Evolutionary conservation across 1,284 basidiomycete species (phyloP).

Genomic region (Moesziomyces globuligerus): DNA sequence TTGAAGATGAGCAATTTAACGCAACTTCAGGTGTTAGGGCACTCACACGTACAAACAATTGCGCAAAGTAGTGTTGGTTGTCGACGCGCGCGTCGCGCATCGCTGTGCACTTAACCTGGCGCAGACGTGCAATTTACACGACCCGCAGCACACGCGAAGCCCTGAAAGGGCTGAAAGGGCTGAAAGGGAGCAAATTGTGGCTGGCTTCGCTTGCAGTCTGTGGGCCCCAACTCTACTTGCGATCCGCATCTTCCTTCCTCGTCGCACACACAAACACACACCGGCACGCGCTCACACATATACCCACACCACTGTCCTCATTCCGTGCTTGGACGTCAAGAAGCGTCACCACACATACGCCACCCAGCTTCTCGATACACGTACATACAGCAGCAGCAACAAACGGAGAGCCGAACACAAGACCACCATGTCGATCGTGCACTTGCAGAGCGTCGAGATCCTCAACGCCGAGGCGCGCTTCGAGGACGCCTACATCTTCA

Average conservation of each 20-base stretch:
- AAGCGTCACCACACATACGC: background rate
- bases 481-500: slow-evolving; percentile 85
- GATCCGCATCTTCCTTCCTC: background rate
- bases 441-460: slow-evolving; percentile 63
- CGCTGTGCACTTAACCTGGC: background rate
- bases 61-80: slow-evolving; percentile 1
- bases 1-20: too few species aligned
- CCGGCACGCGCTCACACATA: background rate
- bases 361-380: background rate
- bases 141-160: slow-evolving; percentile 8
- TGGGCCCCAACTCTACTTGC: too few species aligned
- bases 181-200: too few species aligned
- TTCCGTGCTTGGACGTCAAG: background rate
- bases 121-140: slow-evolving; percentile 13
- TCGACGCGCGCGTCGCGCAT: background rate
- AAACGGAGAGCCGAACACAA: slow-evolving; percentile 1
- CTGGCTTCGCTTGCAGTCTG: too few species aligned
- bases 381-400: background rate
- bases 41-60: background rate
- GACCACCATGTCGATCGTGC: slow-evolving; percentile 63
- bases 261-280: background rate
- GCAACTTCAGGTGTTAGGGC: too few species aligned
- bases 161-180: too few species aligned
- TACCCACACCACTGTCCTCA: background rate
- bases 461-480: slow-evolving; percentile 63